phyloP scores from a whole-genome alignment of 2,329 filamentous ascomycete species.

The Curvularia lunata region DNA sequence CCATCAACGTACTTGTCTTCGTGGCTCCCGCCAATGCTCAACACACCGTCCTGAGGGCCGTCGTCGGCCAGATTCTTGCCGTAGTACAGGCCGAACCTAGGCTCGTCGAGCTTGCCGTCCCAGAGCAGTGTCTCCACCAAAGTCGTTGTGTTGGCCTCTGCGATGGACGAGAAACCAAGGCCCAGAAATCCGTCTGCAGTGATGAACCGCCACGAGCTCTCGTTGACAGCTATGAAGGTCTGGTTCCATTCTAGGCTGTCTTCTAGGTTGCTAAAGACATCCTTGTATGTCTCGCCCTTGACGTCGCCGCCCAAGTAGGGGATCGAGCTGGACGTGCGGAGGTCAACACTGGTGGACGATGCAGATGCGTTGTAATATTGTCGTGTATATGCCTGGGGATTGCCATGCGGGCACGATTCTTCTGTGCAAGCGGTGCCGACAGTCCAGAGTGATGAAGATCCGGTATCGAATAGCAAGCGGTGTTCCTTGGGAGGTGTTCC shows the following conservation, averaged over 20 bases:
- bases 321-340: conserved; percentile 13
- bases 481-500: conserved; percentile 25
- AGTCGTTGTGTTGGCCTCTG: conserved; percentile 17
- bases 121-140: conserved; percentile 28
- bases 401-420: conserved; percentile 17
- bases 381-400: conserved; percentile 11
- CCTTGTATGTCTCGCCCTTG: conserved; percentile 14
- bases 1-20: conserved; percentile 67
- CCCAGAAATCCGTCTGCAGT: conserved; percentile 29
- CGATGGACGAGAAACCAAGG: conserved; percentile 28
- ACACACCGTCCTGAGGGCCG: conserved; percentile 20
- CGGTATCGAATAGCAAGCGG: conserved; percentile 25
- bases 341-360: conserved; percentile 19
- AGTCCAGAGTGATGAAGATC: conserved; percentile 23
- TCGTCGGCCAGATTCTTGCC: conserved; percentile 18
- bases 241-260: conserved; percentile 25
- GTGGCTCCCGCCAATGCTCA: conserved; percentile 43
- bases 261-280: conserved; percentile 18
- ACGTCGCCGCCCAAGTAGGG: conserved; percentile 24
- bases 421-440: conserved; percentile 23
- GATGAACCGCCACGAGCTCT: conserved; percentile 27
- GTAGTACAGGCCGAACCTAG: conserved; percentile 25
- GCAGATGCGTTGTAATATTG: conserved; percentile 20
- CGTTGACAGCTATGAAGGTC: conserved; percentile 24
- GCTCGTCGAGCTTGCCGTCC: conserved; percentile 20